Conservation (phyloP, 1,284 basidiomycete genomes). For the Peniophora sp. region DNA sequence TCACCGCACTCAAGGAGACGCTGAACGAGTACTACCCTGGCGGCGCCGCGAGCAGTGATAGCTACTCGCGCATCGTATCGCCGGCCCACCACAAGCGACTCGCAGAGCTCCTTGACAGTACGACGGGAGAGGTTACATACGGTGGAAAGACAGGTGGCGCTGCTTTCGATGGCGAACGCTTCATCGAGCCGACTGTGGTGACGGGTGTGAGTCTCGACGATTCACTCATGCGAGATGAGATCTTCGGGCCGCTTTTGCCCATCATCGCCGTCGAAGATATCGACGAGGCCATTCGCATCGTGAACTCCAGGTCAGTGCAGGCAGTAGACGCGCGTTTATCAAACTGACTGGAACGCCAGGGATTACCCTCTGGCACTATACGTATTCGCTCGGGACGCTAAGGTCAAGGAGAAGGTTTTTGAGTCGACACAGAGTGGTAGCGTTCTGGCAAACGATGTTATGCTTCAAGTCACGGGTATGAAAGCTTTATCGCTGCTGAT, state of each 20-base stretch:
- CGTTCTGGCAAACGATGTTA: slow-evolving; percentile 46
- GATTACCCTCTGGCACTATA: slow-evolving; percentile 69
- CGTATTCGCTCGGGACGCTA: slow-evolving; percentile 50
- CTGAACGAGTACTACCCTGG: slow-evolving; percentile 38
- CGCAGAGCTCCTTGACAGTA: slow-evolving; percentile 46
- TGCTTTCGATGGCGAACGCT: slow-evolving; percentile 44
- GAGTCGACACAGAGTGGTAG: slow-evolving; percentile 53
- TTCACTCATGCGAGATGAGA: slow-evolving; percentile 58
- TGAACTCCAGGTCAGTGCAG: slow-evolving; percentile 47
- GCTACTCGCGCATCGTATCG: slow-evolving; percentile 37
- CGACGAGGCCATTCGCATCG: slow-evolving; percentile 58
- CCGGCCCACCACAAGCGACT: slow-evolving; percentile 48
- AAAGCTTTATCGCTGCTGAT: too few relatives aligned
- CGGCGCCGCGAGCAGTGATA: slow-evolving; percentile 29
- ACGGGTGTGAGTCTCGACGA: slow-evolving; percentile 50
- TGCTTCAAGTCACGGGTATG: slow-evolving; percentile 46
- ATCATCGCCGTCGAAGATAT: slow-evolving; percentile 61
- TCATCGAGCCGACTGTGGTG: slow-evolving; percentile 54
- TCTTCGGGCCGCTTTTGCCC: slow-evolving; percentile 36
- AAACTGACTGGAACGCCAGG: slow-evolving; percentile 20
- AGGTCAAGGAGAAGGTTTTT: slow-evolving; percentile 55
- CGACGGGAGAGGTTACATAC: slow-evolving; percentile 57
- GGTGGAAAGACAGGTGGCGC: slow-evolving; percentile 59
- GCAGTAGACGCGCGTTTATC: too few relatives aligned
- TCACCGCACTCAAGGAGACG: slow-evolving; percentile 47